Conservation (phyloP, 345 rosid species). For the Fremontodendron californicum region DNA sequence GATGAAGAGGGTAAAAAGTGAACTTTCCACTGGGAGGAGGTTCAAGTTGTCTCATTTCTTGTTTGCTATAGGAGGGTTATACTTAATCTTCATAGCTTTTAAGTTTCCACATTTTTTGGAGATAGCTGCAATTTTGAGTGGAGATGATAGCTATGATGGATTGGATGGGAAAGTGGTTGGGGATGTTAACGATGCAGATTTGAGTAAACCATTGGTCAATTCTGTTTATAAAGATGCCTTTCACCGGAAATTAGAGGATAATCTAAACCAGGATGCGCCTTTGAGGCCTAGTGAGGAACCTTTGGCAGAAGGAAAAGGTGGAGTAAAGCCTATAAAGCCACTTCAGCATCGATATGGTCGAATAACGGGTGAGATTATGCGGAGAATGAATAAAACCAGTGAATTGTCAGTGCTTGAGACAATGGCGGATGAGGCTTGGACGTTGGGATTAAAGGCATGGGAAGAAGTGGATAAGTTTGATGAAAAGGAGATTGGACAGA, state of each 20-base stretch:
- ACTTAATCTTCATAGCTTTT: conserved; percentile 69
- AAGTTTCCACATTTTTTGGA: conserved; percentile 83
- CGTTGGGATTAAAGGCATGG: conserved; percentile 89
- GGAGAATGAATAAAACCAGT: conserved; percentile 58
- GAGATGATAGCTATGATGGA: conserved; percentile 55
- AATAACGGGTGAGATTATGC: conserved; percentile 71
- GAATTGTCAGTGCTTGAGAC: conserved; percentile 63
- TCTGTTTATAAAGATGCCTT: conserved; percentile 67
- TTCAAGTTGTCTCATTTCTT: conserved; percentile 73
- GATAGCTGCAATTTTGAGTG: conserved; percentile 61
- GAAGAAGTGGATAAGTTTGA: conserved; percentile 61
- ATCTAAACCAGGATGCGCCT: conserved; percentile 44
- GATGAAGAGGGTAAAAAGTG: conserved; percentile 82
- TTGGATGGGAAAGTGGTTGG: conserved; percentile 40
- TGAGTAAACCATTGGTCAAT: conserved; percentile 44
- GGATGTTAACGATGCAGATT: conserved; percentile 45
- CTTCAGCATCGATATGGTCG: conserved; percentile 63
- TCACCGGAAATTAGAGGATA: conserved; percentile 66
- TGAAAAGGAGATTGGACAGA: conserved; percentile 36
- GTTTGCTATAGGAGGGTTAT: conserved; percentile 56
- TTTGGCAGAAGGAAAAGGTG: conserved; percentile 34
- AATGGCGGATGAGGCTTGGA: conserved; percentile 96
- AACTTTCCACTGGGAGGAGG: conserved; percentile 55
- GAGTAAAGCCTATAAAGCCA: conserved; percentile 42
- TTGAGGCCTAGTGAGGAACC: conserved; percentile 51